Conservation (phyloP, 106 monocot species). For the Acorus calamus region DNA sequence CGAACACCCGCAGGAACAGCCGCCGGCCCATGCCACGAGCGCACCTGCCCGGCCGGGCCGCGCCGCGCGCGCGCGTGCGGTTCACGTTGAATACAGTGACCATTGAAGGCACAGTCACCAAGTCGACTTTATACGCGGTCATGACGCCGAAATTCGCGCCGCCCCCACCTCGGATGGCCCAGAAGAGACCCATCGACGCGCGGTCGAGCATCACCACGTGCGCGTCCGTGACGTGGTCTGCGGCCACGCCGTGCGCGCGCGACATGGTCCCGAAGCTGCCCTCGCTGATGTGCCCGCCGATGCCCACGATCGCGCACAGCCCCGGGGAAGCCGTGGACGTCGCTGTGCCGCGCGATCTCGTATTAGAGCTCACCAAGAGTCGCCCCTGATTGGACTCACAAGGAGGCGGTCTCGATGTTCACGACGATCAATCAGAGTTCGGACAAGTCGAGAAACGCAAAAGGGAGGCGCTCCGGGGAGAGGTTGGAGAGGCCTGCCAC, state of each 20-base stretch:
- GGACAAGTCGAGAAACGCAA: conserved; percentile 16
- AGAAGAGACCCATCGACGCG: conserved; percentile 1
- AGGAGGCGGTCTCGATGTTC: background rate
- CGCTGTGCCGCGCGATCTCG: conserved; percentile 6
- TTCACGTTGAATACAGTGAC: background rate
- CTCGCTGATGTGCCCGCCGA: conserved; percentile 31
- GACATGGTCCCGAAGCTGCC: conserved; percentile 24
- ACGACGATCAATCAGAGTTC: conserved; percentile 6
- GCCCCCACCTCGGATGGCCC: conserved; percentile 1
- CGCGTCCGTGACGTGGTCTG: conserved; percentile 22
- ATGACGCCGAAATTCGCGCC: background rate
- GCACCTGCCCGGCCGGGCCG: too few species aligned
- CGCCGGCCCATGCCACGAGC: too few species aligned
- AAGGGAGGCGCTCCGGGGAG: too few species aligned
- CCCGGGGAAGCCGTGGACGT: conserved; percentile 16
- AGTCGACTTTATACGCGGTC: background rate
- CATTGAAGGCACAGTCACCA: background rate
- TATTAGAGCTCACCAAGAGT: conserved; percentile 37
- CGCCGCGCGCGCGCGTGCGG: background rate
- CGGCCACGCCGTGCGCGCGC: conserved; percentile 19
- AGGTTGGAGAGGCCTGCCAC: conserved; percentile 10
- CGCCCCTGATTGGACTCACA: conserved; percentile 32
- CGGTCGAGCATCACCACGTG: conserved; percentile 18
- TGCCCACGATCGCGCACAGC: conserved; percentile 17
- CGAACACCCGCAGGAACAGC: too few species aligned